These are phyloP conservation scores for Verticillium nubilum DNA, from an alignment of 2,329 filamentous ascomycete genomes.

Conservation along the genomic window DNA sequence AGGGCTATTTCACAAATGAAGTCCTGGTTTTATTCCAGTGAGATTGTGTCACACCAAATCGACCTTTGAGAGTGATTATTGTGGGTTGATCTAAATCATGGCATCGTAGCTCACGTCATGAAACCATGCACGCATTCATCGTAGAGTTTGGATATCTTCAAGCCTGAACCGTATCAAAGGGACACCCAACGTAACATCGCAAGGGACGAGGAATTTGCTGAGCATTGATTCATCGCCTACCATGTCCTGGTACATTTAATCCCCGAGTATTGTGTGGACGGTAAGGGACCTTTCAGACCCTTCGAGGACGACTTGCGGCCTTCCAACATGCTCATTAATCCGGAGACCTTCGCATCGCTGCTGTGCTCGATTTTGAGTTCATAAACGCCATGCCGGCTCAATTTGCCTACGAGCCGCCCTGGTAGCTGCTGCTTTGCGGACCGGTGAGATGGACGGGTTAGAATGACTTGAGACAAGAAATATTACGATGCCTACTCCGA, in stretches of 20 bases:
- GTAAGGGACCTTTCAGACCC: constrained; percentile 26
- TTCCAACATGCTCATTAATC: constrained; percentile 31
- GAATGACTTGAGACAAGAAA: too few species aligned
- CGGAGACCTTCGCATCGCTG: constrained; percentile 27
- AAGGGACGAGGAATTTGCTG: constrained; percentile 18
- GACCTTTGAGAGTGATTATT: too few species aligned
- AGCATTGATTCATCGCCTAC: constrained; percentile 24
- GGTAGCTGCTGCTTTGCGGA: constrained; percentile 28
- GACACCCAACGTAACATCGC: constrained; percentile 26
- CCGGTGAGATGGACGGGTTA: too few species aligned
- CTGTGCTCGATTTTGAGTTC: constrained; percentile 33
- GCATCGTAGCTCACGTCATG: too few species aligned
- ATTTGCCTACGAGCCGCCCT: constrained; percentile 29
- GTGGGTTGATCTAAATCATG: too few species aligned
- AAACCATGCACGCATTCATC: too few species aligned
- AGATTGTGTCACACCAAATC: too few species aligned
- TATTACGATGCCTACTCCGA: too few species aligned
- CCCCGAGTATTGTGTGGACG: constrained; percentile 18
- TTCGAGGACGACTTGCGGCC: constrained; percentile 34
- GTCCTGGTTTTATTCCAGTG: too few species aligned
- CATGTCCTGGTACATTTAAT: constrained; percentile 24
- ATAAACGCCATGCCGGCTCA: constrained; percentile 33
- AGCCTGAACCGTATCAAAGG: too few species aligned
- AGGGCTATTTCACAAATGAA: too few species aligned
- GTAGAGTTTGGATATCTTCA: too few species aligned